These are phyloP conservation scores for Cajanus cajan DNA, from an alignment of 306 rosid species.

Conservation along the genomic window DNA sequence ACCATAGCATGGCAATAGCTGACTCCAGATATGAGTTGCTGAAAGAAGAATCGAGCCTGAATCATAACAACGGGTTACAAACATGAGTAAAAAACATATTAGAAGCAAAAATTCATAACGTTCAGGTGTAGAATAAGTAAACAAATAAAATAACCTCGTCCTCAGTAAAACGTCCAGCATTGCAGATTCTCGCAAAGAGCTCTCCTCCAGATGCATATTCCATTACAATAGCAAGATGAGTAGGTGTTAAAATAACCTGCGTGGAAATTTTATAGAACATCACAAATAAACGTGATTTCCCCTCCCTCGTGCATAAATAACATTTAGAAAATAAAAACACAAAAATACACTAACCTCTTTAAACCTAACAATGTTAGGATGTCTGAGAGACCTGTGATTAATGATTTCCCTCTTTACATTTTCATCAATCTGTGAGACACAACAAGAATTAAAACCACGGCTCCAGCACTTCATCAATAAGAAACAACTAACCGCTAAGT, in stretches of 20 bases:
- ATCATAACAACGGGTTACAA: slow-evolving; percentile 32
- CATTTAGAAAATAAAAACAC: background rate
- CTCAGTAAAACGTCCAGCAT: slow-evolving; percentile 79
- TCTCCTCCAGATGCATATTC: slow-evolving; percentile 97
- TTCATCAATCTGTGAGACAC: slow-evolving; percentile 78
- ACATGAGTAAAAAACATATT: slow-evolving; percentile 8
- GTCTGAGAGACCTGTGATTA: slow-evolving; percentile 94
- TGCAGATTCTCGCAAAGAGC: slow-evolving; percentile 74
- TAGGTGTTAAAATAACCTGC: slow-evolving; percentile 85
- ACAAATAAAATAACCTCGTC: slow-evolving; percentile 60
- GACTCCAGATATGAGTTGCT: slow-evolving; percentile 97
- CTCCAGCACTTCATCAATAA: slow-evolving; percentile 1
- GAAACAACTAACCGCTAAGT: background rate
- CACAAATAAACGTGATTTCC: background rate
- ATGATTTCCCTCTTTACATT: slow-evolving; percentile 95
- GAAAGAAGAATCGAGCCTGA: slow-evolving; percentile 99
- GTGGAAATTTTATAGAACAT: background rate
- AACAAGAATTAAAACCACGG: background rate
- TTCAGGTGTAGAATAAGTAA: background rate
- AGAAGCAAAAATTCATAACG: background rate
- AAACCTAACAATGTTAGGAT: slow-evolving; percentile 91
- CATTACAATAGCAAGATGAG: slow-evolving; percentile 95
- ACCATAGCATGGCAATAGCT: slow-evolving; percentile 98
- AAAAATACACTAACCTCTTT: slow-evolving; percentile 67
- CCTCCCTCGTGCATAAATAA: background rate